Base-by-base conservation (phyloP, 495 filamentous ascomycete genomes). In the Daldinia vernicosa region DNA sequence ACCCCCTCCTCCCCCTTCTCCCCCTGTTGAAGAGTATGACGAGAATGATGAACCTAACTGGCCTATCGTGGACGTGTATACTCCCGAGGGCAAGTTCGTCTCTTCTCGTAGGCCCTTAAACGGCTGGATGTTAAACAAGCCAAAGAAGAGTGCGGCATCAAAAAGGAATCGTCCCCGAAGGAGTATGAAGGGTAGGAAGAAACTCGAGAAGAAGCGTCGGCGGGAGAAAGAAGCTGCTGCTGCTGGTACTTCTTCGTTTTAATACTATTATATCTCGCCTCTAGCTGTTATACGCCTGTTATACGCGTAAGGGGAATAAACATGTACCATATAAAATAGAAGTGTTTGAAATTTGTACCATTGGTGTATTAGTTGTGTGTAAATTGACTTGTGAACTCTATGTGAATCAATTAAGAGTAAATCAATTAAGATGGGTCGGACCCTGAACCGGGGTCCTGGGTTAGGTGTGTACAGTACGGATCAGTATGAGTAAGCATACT, bases 31-130 rank as follows among this genome's bases (percentile, higher is more conserved):
- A 28, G 28, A 60, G 17, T 63, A 66, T 45, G 57, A 37, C 24
- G 56, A 61, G 17, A 52, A 57, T 6, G 51, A 30, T 9, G 66
- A 76, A 72, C 66, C 69, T 2, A 79, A 78, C 24, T 89, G 86
- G 76, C 93, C 93, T 3, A 83, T 87, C 19, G 84, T 99, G 6
- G 95, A 98, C 68, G 87, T 98, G 1, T 97, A 90, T 72, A 92
- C 85, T 40, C 95, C 96, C 0, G 84, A 93, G 45, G 95, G 95
- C 1, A 88, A 87, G 77, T 92, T 91, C 68, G 83, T 98, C 28
- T 90, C 85, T 3, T 76, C 80, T 3, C 84, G 95, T 40, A 76
- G 70, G 68, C 90, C 93, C 1, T 91, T 99, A 82, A 89, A 91
- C 70, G 92, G 86, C 39, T 95, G 89, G 89, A 35, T 86, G 69